phyloP scores from a whole-genome alignment of 495 filamentous ascomycete species.

The Aspergillus leporis region DNA sequence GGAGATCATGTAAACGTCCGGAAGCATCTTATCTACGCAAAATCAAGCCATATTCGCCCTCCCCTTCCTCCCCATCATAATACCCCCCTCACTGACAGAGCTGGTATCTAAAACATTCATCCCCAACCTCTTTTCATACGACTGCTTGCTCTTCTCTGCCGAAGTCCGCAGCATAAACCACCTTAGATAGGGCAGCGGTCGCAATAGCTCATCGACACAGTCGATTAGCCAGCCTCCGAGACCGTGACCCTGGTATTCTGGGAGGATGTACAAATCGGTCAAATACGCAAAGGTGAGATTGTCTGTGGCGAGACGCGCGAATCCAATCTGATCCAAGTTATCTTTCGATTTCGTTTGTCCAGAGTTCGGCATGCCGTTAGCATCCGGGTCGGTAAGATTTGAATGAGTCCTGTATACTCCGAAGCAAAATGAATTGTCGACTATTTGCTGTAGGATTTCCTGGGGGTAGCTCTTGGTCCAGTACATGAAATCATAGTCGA shows the following conservation, averaged over 20 bases:
- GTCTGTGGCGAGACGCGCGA: slow-evolving; percentile 66
- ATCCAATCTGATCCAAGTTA: slow-evolving; percentile 47
- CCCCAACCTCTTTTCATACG: slow-evolving; percentile 51
- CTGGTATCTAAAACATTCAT: slow-evolving; percentile 41
- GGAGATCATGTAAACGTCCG: not conserved
- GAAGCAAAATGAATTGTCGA: slow-evolving; percentile 56
- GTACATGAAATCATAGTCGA: slow-evolving; percentile 54
- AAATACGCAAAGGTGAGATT: slow-evolving; percentile 65
- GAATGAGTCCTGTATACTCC: slow-evolving; percentile 44
- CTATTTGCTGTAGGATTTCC: slow-evolving; percentile 39
- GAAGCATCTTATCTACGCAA: not conserved
- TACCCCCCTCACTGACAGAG: slow-evolving; percentile 15
- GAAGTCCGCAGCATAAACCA: slow-evolving; percentile 53
- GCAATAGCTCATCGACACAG: slow-evolving; percentile 56
- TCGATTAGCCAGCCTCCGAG: slow-evolving; percentile 63
- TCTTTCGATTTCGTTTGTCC: not conserved
- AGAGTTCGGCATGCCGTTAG: not conserved
- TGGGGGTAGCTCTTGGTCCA: slow-evolving; percentile 49
- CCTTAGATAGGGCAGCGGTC: slow-evolving; percentile 56
- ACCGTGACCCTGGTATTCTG: slow-evolving; percentile 57
- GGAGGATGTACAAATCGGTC: slow-evolving; percentile 65
- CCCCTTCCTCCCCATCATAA: slow-evolving; percentile 30
- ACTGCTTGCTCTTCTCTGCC: slow-evolving; percentile 29
- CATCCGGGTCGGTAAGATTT: not conserved
- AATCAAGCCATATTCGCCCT: slow-evolving; percentile 10